A percentile compares a stretch with the other conserved stretches of the same genome.
Conservation (phyloP, 768 basidiomycete genomes). For the Suillus occidentalis region DNA sequence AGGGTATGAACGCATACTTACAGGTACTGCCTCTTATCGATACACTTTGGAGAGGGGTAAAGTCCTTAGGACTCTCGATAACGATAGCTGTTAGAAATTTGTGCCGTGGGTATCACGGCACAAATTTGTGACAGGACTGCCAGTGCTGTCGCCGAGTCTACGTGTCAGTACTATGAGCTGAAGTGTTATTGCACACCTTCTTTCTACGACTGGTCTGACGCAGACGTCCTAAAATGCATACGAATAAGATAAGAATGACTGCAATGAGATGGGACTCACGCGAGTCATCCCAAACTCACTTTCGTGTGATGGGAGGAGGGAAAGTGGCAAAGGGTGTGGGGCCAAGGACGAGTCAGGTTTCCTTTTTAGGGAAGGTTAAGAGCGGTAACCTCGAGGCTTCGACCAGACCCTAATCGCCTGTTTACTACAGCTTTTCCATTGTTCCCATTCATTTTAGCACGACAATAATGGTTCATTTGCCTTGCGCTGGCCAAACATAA, state of each 20-base stretch:
- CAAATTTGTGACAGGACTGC: neutral
- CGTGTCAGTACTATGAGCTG: neutral
- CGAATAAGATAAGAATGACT: neutral
- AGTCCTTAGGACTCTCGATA: too few relatives aligned
- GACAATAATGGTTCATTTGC: conserved; percentile 24
- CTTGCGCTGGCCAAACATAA: conserved; percentile 27
- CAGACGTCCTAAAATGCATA: neutral
- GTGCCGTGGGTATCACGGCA: neutral
- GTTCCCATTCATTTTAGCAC: conserved; percentile 22
- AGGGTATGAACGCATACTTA: neutral
- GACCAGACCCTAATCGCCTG: conserved; percentile 23
- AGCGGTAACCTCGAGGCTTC: conserved; percentile 12
- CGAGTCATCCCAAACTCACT: neutral
- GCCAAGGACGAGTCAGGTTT: conserved; percentile 22
- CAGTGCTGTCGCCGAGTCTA: neutral
- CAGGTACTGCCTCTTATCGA: neutral
- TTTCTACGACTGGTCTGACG: neutral
- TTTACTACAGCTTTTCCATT: conserved; percentile 19
- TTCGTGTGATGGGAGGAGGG: neutral
- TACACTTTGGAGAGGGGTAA: neutral
- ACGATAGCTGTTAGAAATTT: too few relatives aligned
- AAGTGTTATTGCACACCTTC: neutral
- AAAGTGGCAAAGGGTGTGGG: conserved; percentile 8
- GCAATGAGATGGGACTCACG: neutral
- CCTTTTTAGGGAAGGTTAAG: conserved; percentile 22